Conservation (phyloP, 805 yeast species). For the Peterozyma toletana region DNA sequence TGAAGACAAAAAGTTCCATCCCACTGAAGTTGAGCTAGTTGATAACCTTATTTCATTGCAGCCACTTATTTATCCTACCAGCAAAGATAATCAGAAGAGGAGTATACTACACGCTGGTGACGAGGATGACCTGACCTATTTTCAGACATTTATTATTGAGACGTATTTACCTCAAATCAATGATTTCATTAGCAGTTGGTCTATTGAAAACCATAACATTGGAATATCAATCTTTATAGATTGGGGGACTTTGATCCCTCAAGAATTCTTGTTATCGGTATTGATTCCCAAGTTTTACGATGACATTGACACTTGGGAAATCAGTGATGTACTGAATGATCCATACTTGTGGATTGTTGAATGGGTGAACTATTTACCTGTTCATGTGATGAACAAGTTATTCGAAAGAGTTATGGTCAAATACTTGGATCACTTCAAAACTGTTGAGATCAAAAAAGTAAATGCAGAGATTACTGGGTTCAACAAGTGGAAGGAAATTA, state of each 20-base stretch:
- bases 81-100: background rate
- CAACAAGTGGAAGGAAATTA: conserved; percentile 22
- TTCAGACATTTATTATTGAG: too few relatives aligned
- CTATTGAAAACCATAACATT: conserved; percentile 27
- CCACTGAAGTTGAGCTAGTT: conserved; percentile 21
- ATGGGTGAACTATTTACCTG: conserved; percentile 15
- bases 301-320: conserved; percentile 29
- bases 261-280: conserved; percentile 19
- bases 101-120: background rate
- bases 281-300: conserved; percentile 29
- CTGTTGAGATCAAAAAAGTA: background rate
- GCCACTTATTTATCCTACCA: conserved; percentile 7
- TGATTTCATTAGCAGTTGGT: conserved; percentile 27
- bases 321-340: conserved; percentile 9
- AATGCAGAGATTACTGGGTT: conserved; percentile 2
- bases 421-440: conserved; percentile 11
- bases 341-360: conserved; percentile 19
- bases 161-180: conserved; percentile 25
- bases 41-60: conserved; percentile 22
- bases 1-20: conserved; percentile 12
- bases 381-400: conserved; percentile 9
- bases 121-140: background rate
- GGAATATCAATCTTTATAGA: conserved; percentile 30
- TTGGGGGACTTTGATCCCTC: conserved; percentile 32
- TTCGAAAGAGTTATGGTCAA: conserved; percentile 10